Evolutionary conservation across 768 basidiomycete genomes (phyloP).

Genomic region (Russula sp.): DNA sequence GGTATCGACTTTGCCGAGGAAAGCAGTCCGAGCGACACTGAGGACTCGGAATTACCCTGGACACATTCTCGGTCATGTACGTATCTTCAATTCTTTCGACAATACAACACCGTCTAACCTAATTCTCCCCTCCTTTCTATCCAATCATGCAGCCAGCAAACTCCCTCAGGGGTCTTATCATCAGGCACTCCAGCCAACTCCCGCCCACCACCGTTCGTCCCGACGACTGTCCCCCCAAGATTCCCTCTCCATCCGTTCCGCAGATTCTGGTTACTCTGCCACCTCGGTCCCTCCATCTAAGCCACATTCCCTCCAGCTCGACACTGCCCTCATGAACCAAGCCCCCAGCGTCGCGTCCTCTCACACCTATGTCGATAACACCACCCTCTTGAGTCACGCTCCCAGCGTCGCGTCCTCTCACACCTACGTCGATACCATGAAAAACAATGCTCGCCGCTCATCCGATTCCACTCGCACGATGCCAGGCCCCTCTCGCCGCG

Average conservation of each 20-base stretch:
- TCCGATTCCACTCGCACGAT: constrained; percentile 63
- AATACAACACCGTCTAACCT: not conserved
- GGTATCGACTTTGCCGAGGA: constrained; percentile 46
- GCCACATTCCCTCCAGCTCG: constrained; percentile 52
- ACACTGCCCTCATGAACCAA: constrained; percentile 36
- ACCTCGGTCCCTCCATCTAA: constrained; percentile 27
- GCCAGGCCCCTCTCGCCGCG: constrained; percentile 50
- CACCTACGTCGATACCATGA: constrained; percentile 30
- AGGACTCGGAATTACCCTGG: constrained; percentile 57
- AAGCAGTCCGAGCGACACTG: constrained; percentile 36
- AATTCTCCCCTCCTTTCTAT: not conserved
- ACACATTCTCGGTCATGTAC: constrained; percentile 21
- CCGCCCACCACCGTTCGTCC: constrained; percentile 19
- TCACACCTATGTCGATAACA: constrained; percentile 32
- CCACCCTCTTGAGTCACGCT: too few relatives aligned
- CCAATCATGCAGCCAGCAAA: constrained; percentile 1
- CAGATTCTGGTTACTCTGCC: constrained; percentile 28
- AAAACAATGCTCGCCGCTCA: constrained; percentile 44
- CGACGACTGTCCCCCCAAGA: constrained; percentile 25
- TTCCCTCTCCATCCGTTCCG: constrained; percentile 36
- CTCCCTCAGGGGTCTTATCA: constrained; percentile 11
- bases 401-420: constrained; percentile 35
- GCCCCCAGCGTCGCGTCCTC: constrained; percentile 26
- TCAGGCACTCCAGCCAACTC: constrained; percentile 5
- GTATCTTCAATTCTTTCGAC: not conserved